phyloP scores from a whole-genome alignment of 768 basidiomycete species.

The Hebeloma cylindrosporum region DNA sequence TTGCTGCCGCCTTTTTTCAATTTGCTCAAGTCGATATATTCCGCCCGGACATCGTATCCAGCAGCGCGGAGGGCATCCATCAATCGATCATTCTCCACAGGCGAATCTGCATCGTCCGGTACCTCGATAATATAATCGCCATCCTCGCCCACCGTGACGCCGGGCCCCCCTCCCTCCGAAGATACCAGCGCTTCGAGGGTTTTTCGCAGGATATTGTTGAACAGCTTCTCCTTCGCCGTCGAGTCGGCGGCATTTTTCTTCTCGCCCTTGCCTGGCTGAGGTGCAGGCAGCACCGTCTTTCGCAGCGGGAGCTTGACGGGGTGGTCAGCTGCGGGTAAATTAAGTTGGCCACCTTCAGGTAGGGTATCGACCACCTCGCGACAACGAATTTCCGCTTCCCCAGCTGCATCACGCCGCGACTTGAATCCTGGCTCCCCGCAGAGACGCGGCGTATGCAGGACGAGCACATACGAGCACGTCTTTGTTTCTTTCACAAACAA shows the following conservation, averaged over 20 bases:
- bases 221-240: conserved; percentile 28
- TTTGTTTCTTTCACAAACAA: conserved; percentile 91
- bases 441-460: conserved; percentile 92
- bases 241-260: conserved; percentile 16
- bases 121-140: conserved; percentile 45
- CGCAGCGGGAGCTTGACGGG: conserved; percentile 53
- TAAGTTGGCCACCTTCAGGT: conserved; percentile 26
- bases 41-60: conserved; percentile 48
- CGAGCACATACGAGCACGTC: conserved; percentile 91
- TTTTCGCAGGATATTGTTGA: conserved; percentile 38
- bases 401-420: conserved; percentile 62
- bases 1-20: conserved; percentile 26
- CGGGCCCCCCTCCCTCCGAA: conserved; percentile 19
- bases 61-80: conserved; percentile 53
- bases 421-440: conserved; percentile 93
- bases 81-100: conserved; percentile 39
- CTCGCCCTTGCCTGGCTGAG: conserved; percentile 22
- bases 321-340: conserved; percentile 52
- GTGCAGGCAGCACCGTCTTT: conserved; percentile 48
- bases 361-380: conserved; percentile 63
- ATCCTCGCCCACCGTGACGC: conserved; percentile 18
- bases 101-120: conserved; percentile 42
- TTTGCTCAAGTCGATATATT: conserved; percentile 26
- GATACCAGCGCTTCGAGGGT: conserved; percentile 38
- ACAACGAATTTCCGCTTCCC: conserved; percentile 74